phyloP scores from a whole-genome alignment of 2,329 filamentous ascomycete species.

The Exserohilum rostratum region DNA sequence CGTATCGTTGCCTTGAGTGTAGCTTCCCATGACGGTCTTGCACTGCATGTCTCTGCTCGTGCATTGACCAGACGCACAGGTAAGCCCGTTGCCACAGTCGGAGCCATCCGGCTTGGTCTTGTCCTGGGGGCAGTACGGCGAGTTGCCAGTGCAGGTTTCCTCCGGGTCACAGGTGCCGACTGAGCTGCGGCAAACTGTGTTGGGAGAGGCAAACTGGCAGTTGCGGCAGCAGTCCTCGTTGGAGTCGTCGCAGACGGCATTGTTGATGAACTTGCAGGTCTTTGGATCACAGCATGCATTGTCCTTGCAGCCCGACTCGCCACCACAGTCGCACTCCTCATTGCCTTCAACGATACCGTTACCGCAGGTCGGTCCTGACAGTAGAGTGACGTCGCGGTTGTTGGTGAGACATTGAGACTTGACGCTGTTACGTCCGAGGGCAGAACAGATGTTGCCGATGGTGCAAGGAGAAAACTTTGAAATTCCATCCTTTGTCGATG shows the following conservation, averaged over 20 bases:
- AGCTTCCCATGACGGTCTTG: conserved; percentile 77
- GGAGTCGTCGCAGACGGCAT: conserved; percentile 79
- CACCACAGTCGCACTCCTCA: conserved; percentile 96
- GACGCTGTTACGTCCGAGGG: conserved; percentile 77
- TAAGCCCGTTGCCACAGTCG: conserved; percentile 72
- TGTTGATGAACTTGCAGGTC: conserved; percentile 82
- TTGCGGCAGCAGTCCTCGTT: conserved; percentile 83
- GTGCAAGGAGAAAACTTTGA: conserved; percentile 84
- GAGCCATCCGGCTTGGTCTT: conserved; percentile 71
- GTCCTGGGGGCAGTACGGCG: conserved; percentile 77
- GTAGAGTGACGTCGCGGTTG: conserved; percentile 82
- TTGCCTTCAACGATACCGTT: conserved; percentile 96
- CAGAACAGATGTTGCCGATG: conserved; percentile 92
- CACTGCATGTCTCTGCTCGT: conserved; percentile 92
- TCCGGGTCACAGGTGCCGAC: conserved; percentile 83
- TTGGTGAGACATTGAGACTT: conserved; percentile 79
- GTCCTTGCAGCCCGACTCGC: conserved; percentile 69
- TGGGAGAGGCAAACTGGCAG: conserved; percentile 71
- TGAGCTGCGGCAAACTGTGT: conserved; percentile 78
- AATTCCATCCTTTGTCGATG: conserved; percentile 76
- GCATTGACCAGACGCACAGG: conserved; percentile 91
- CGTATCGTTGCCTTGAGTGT: conserved; percentile 76
- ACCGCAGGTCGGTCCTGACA: conserved; percentile 84
- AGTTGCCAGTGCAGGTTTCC: conserved; percentile 78
- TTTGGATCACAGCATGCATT: conserved; percentile 83